Conservation (phyloP, 108 stramenopile genomes). For the Skeletonema marinoi region DNA sequence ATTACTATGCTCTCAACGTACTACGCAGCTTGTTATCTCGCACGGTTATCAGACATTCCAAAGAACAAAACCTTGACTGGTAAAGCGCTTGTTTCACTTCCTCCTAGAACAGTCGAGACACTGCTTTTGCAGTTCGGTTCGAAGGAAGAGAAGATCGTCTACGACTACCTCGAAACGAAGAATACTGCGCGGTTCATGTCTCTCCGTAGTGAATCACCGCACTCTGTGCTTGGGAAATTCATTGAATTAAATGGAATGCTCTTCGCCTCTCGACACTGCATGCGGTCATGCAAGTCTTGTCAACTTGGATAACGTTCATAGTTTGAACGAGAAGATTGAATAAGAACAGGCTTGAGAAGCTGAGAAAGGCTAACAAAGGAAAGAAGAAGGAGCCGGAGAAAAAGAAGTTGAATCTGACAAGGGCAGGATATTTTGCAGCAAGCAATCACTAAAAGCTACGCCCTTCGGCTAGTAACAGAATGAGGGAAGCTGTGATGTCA, state of each 20-base stretch:
- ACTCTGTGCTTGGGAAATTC: conserved; percentile 3
- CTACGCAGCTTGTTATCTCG: conserved; percentile 24
- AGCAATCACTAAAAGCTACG: conserved; percentile 12
- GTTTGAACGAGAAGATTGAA: conserved; percentile 1
- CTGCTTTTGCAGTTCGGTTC: conserved; percentile 1
- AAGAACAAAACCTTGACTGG: conserved; percentile 24
- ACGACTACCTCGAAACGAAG: conserved; percentile 4
- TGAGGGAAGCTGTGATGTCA: conserved; percentile 7
- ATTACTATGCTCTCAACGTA: conserved; percentile 10
- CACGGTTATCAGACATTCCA: conserved; percentile 27
- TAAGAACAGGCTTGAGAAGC: background rate
- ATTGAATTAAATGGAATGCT: conserved; percentile 11
- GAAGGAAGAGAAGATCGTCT: conserved; percentile 13
- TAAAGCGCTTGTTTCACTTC: conserved; percentile 11
- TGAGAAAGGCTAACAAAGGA: background rate
- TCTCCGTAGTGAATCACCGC: background rate
- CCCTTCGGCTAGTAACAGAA: conserved; percentile 8
- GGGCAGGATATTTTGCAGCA: conserved; percentile 11
- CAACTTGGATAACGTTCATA: conserved; percentile 12
- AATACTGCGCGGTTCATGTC: conserved; percentile 1
- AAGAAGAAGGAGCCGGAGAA: background rate
- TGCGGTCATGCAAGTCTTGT: conserved; percentile 21
- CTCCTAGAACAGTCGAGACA: conserved; percentile 29
- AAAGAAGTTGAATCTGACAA: background rate
- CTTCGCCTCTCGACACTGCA: conserved; percentile 5